Base-by-base conservation (phyloP, 2,329 filamentous ascomycete species). In the Ophiostoma pallidulum region DNA sequence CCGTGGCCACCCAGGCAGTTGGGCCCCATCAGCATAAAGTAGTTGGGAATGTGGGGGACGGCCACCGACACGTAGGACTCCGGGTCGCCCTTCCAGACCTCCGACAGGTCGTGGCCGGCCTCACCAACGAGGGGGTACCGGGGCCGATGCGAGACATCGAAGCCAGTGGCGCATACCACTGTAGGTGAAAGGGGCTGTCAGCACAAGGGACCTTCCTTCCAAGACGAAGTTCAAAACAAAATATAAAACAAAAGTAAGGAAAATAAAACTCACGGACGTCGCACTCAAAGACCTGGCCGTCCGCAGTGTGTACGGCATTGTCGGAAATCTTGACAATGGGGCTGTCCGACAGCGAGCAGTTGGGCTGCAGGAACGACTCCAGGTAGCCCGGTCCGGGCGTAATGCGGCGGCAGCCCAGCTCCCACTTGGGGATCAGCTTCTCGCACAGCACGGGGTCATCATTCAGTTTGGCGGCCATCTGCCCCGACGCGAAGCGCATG, bases 381-480 rank as follows among this genome's bases (percentile, higher is more conserved):
- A 69, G 57, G 54, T 67, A 69, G 4, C 66, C 65, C 37, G 64
- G 61, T 1, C 66, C 67, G 0, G 68, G 68, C 0, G 66, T 66
- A 38, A 69, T 62, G 2, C 65, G 63, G 49, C 60, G 62, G 58
- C 60, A 69, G 8, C 72, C 71, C 9, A 67, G 37, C 37, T 40
- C 37, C 37, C 38, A 47, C 45, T 47, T 47, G 37, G 45, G 45
- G 22, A 47, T 41, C 9, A 47, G 45, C 37, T 40, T 33, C 29
- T 47, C 45, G 28, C 36, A 40, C 45, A 47, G 45, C 45, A 16
- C 28, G 19, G 45, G 37, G 37, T 40, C 38, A 18, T 41, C 14
- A 26, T 41, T 41, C 28, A 41, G 37, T 29, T 41, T 41, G 20
- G 26, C 45, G 19, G 45, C 45, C 45, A 41, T 47, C 37, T 47